Base-by-base conservation (phyloP, 2,329 filamentous ascomycete genomes). In the Fusarium begoniae region DNA sequence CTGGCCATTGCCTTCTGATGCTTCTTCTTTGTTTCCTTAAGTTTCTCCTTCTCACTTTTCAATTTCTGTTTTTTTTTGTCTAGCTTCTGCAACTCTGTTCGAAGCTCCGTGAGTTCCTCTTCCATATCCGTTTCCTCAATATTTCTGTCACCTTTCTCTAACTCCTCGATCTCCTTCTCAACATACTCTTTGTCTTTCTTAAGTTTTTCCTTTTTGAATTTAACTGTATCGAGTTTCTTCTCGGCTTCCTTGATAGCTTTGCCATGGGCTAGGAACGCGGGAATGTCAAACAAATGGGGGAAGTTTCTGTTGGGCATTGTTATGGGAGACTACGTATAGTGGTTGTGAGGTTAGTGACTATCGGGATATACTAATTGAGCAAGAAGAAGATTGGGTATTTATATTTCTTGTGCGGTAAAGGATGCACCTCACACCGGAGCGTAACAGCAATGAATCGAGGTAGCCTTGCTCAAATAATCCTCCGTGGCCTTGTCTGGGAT, bases 361-460 rank as follows among this genome's bases (percentile, higher is more conserved):
- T 5, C 22, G 12, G 7, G 12, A n/a, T n/a, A 12, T 4, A 32
- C 20, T 9, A 17, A 12, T 6, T 8, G 14, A 13, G 8, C 11
- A 13, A n/a, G 14, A 9, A n/a, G 6, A 26, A n/a, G 5, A 30
- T 17, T 6, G 13, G 30, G 7, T n/a, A 32, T 50, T n/a, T n/a
- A n/a, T n/a, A 32, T 8, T 17, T 30, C 20, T 30, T 51, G 11
- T 5, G 22, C 3, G 18, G 15, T 14, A 14, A 5, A 2, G 2
- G 2, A 17, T n/a, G 22, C 12, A 8, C 0, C 2, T 20, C 7
- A 6, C 14, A 5, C 17, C 12, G 5, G 3, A 14, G 28, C 8
- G 22, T 18, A 32, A 24, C 4, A 4, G 6, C 48, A 51, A 24
- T 24, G 30, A 32, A 24, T 51, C 22, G 0, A 18, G 48, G 17